Evolutionary conservation across 257 asterid genomes (phyloP), one percentile per base, ranked within the genome.

Genomic region (Primulina tabacum): DNA sequence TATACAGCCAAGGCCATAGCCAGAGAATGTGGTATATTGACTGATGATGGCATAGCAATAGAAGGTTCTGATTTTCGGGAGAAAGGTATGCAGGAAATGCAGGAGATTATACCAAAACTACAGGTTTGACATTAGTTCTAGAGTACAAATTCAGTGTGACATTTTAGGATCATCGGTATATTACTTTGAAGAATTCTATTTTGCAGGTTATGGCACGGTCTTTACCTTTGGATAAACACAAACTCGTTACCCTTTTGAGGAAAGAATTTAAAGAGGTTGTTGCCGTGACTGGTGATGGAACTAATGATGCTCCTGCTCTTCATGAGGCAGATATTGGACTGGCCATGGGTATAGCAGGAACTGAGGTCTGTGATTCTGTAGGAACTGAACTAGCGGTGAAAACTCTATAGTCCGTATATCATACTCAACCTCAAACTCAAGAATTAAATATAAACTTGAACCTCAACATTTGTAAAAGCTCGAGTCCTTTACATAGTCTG

Each of bases 1-100:
- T 75, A 86, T 53, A 90, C 97, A 38, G 97, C 97, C 34, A 86
- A 85, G 73, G 94, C 97, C 70, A 88, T 88, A 73, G 97, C 97
- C 55, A 81, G 58, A 78, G 97, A 90, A 80, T 87, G 97, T 32
- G 96, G 97, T 29, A 88, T 90, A 76, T 71, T 88, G 74, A 88
- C 87, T 26, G 80, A 75, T 64, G 92, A 84, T 74, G 96, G 96
- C 61, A 57, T 87, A 29, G 94, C 92, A 61, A 78, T 90, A 3
- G 97, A 90, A 80, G 97, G 97, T 3, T 69, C 84, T 7, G 90
- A 85, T 29, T 86, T 90, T 70, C 84, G 96, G 0, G 82, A 81
- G 50, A 88, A 82, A 80, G 82, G 68, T 57, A 61, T 73, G 11
- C 73, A 87, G 30, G 96, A 91, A 75, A 62, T 87, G 88, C 81